A percentile compares a stretch with the other conserved stretches of the same genome.
Conservation (phyloP, 2,329 filamentous ascomycete genomes). For the Dactylonectria macrodidyma region DNA sequence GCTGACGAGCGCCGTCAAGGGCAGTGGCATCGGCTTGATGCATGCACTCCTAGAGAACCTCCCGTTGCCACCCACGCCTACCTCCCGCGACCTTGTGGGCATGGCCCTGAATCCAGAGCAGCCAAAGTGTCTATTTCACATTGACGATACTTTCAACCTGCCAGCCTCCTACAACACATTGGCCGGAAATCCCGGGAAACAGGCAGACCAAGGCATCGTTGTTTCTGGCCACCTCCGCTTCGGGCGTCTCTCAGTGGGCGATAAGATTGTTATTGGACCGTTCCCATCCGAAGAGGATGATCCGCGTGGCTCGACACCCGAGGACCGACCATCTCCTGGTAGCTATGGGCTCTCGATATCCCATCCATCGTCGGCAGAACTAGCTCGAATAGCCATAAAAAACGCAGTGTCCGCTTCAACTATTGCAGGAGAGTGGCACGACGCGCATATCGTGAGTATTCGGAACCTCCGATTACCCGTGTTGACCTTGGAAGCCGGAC, state of each 20-base stretch:
- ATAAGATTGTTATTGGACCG: conserved; percentile 84
- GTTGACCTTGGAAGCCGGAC: conserved; percentile 79
- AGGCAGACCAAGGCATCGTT: conserved; percentile 74
- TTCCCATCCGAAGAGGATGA: conserved; percentile 74
- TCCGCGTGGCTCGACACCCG: conserved; percentile 54
- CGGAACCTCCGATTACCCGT: conserved; percentile 91
- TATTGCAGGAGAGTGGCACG: conserved; percentile 81
- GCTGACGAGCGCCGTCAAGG: conserved; percentile 88
- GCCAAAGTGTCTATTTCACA: conserved; percentile 81
- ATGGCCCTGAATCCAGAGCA: conserved; percentile 71
- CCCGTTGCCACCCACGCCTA: conserved; percentile 74
- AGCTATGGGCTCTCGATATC: conserved; percentile 66
- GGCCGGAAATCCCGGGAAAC: conserved; percentile 31
- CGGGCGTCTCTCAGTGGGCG: conserved; percentile 83
- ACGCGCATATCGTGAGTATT: conserved; percentile 86
- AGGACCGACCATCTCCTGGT: conserved; percentile 63
- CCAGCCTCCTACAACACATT: conserved; percentile 68
- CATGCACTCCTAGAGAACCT: conserved; percentile 86
- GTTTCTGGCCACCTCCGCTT: conserved; percentile 89
- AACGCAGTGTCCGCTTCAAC: conserved; percentile 67
- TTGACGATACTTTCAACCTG: conserved; percentile 91
- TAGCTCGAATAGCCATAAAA: conserved; percentile 66
- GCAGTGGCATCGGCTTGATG: conserved; percentile 83
- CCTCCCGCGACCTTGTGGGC: conserved; percentile 68
- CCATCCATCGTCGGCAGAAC: conserved; percentile 68